Evolutionary conservation across 768 basidiomycete species (phyloP).

Genomic region (Cantharellus anzutake): DNA sequence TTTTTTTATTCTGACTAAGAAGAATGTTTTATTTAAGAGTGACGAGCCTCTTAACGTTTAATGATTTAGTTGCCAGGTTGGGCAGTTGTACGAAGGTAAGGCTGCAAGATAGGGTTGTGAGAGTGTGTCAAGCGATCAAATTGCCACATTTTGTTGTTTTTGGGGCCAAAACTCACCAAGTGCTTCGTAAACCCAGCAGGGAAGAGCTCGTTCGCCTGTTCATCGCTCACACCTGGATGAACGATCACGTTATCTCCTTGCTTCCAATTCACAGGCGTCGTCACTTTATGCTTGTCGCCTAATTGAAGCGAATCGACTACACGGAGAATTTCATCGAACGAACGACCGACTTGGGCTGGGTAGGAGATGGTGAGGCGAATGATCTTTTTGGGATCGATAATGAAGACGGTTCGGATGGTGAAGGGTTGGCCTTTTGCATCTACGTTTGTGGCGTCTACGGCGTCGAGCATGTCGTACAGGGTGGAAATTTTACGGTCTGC

Average conservation of each 20-base stretch:
- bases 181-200: slow-evolving; percentile 24
- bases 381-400: slow-evolving; percentile 92
- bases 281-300: slow-evolving; percentile 58
- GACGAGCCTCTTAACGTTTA: too few species aligned
- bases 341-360: slow-evolving; percentile 90
- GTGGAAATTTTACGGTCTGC: slow-evolving; percentile 60
- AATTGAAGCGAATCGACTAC: slow-evolving; percentile 88
- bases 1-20: too few species aligned
- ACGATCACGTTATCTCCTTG: slow-evolving; percentile 90
- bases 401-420: slow-evolving; percentile 81
- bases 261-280: slow-evolving; percentile 91
- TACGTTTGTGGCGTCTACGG: slow-evolving; percentile 81
- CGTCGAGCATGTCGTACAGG: slow-evolving; percentile 91
- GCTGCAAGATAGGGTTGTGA: slow-evolving; percentile 23
- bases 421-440: slow-evolving; percentile 81
- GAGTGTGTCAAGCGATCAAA: background rate
- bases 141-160: background rate
- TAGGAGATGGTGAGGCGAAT: slow-evolving; percentile 83
- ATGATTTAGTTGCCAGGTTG: background rate
- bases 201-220: slow-evolving; percentile 86
- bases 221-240: slow-evolving; percentile 61
- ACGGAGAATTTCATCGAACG: slow-evolving; percentile 60
- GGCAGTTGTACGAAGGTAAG: slow-evolving; percentile 69
- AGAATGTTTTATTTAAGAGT: too few species aligned
- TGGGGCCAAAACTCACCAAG: background rate